phyloP scores from a whole-genome alignment of 2,329 filamentous ascomycete genomes.

The Ascochyta fabae region DNA sequence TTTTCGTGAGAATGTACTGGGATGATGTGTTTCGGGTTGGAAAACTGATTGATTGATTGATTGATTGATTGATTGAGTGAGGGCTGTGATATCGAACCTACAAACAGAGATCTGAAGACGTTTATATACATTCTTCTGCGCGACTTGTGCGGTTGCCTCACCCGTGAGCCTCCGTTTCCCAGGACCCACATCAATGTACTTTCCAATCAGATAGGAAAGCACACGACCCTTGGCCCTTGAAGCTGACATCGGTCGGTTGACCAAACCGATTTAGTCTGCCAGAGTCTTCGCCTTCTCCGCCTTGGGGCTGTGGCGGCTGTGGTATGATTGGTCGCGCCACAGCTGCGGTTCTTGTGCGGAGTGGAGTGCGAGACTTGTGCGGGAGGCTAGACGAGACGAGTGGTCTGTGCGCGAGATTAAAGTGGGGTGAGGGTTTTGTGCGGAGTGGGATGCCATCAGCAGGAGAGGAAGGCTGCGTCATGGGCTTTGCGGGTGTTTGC shows the following conservation, averaged over 20 bases:
- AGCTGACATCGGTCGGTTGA: no score
- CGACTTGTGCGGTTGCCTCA: slow-evolving; percentile 26
- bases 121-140: slow-evolving; percentile 26
- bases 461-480: no score
- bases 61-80: background rate
- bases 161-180: background rate
- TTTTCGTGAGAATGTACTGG: background rate
- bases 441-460: slow-evolving; percentile 2
- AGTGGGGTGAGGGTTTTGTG: slow-evolving; percentile 11
- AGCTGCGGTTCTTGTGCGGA: slow-evolving; percentile 8
- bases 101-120: background rate
- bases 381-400: background rate
- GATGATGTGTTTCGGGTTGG: background rate
- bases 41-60: background rate
- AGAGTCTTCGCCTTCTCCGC: background rate
- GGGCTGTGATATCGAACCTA: slow-evolving; percentile 2
- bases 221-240: no score
- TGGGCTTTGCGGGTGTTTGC: no score
- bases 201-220: background rate
- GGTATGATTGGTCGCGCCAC: slow-evolving; percentile 4
- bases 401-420: background rate
- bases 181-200: background rate
- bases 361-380: slow-evolving; percentile 15
- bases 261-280: background rate
- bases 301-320: background rate